phyloP scores from a whole-genome alignment of 2,329 filamentous ascomycete genomes.

The Geosmithia putterillii region DNA sequence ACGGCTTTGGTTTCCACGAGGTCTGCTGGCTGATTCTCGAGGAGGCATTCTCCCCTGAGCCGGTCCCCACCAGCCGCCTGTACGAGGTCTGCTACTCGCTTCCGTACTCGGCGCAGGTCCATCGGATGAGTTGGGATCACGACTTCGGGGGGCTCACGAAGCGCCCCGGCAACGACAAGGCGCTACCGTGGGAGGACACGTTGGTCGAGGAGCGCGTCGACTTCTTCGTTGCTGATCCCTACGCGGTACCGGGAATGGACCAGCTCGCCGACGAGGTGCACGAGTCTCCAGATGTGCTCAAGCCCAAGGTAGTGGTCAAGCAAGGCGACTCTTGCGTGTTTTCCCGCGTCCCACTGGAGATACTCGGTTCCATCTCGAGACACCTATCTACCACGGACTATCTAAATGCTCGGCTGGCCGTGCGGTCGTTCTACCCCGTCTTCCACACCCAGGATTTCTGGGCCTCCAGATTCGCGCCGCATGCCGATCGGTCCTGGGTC shows the following conservation, averaged over 20 bases:
- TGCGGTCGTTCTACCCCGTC: conserved; percentile 4
- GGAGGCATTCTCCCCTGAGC: conserved; percentile 1
- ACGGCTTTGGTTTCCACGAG: conserved; percentile 6
- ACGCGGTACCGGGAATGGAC: conserved; percentile 3
- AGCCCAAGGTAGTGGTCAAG: background rate
- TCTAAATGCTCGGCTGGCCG: conserved; percentile 5
- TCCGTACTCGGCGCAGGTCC: background rate
- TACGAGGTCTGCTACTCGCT: conserved; percentile 4
- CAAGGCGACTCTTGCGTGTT: conserved; percentile 4
- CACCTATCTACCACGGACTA: conserved; percentile 4
- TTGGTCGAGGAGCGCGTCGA: conserved; percentile 2
- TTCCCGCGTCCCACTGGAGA: conserved; percentile 3
- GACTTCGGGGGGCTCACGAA: conserved; percentile 2
- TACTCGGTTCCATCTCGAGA: conserved; percentile 2
- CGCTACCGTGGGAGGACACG: conserved; percentile 4
- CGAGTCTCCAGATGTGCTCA: background rate
- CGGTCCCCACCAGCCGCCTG: conserved; percentile 3
- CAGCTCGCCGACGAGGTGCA: conserved; percentile 3
- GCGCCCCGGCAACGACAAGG: no score
- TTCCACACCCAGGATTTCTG: conserved; percentile 4
- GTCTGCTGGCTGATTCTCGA: conserved; percentile 6
- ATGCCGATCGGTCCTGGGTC: conserved; percentile 5
- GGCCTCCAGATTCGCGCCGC: conserved; percentile 4
- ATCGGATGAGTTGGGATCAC: conserved; percentile 4
- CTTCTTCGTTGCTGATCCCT: conserved; percentile 2